Base-by-base conservation (phyloP, 2,329 filamentous ascomycete genomes). In the Monosporascus sp. region DNA sequence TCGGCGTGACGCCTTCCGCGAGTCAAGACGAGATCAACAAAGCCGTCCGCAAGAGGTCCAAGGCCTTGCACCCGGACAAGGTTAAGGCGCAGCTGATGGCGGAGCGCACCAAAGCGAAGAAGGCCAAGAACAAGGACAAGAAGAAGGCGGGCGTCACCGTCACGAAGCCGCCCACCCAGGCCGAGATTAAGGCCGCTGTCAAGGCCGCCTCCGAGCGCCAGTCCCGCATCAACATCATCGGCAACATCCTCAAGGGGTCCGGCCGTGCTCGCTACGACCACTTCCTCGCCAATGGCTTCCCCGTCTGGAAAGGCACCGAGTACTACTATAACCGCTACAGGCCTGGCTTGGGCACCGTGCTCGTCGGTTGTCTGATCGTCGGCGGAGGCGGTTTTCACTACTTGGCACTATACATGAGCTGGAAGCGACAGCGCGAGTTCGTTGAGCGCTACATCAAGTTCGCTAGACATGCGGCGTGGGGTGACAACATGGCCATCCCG, bases 261-360 rank as follows among this genome's bases (percentile, higher is more conserved):
- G 82, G 82, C 51, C 83, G 94, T 58, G 88, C 90, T 62, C 88
- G 94, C 58, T 99, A 99, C 73, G 93, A 99, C 70, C 88, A 97
- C 72, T 99, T 97, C 76, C 74, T 97, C 56, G 75, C 77, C 70
- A 91, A 97, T 72, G 94, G 94, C 57, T 99, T 99, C 76, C 94
- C 94, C 35, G 84, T 83, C 52, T 99, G 94, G 94, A 92, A 93
- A 76, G 94, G 94, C 54, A 97, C 93, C 45, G 93, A 94, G 57
- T 99, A 99, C 81, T 99, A 97, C 80, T 99, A 99, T 77, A 86
- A 85, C 65, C 86, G 94, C 54, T 97, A 93, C 80, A 84, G 94
- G 20, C 94, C 94, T 2, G 94, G 94, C 8, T 77, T 97, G 45
- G 90, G 90, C 54, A 89, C 89, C 15, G 94, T 96, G 46, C 72